A percentile compares a stretch with the other conserved stretches of the same genome.
Evolutionary conservation across 2,329 filamentous ascomycete genomes (phyloP).

Genomic region (Verticillium isaacii): DNA sequence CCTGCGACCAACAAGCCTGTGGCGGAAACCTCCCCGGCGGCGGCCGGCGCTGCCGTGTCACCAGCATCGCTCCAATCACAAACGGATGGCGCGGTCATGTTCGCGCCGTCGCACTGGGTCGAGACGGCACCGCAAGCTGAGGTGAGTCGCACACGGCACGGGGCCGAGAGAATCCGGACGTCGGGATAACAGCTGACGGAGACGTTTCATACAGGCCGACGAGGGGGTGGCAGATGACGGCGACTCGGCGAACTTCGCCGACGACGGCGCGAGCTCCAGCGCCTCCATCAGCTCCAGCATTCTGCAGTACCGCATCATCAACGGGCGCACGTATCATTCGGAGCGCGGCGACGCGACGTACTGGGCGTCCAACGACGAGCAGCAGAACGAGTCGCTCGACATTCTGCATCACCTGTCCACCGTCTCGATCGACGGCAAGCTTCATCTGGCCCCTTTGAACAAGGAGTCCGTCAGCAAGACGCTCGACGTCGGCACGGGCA

Average conservation of each 20-base stretch:
- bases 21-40: not conserved
- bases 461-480: constrained; percentile 21
- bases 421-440: constrained; percentile 16
- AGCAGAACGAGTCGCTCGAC: constrained; percentile 24
- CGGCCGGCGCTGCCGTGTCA: too few relatives aligned
- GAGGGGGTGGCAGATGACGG: not conserved
- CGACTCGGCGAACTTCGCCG: constrained; percentile 11
- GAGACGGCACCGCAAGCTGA: not conserved
- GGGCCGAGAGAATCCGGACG: too few relatives aligned
- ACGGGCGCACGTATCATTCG: constrained; percentile 25
- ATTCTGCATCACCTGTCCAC: constrained; percentile 21
- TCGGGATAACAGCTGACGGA: not conserved
- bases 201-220: not conserved
- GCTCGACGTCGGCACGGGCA: constrained; percentile 51
- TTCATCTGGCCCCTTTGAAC: constrained; percentile 18
- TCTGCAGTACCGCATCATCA: constrained; percentile 22
- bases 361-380: constrained; percentile 25
- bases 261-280: constrained; percentile 6
- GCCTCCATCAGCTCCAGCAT: constrained; percentile 24
- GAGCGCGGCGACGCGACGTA: constrained; percentile 21
- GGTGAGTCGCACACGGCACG: not conserved
- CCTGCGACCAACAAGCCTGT: not conserved
- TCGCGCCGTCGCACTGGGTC: not conserved
- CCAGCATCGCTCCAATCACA: not conserved
- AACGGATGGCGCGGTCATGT: not conserved